Base-by-base conservation (phyloP, 2,329 filamentous ascomycete species). In the Fusarium acutatum region DNA sequence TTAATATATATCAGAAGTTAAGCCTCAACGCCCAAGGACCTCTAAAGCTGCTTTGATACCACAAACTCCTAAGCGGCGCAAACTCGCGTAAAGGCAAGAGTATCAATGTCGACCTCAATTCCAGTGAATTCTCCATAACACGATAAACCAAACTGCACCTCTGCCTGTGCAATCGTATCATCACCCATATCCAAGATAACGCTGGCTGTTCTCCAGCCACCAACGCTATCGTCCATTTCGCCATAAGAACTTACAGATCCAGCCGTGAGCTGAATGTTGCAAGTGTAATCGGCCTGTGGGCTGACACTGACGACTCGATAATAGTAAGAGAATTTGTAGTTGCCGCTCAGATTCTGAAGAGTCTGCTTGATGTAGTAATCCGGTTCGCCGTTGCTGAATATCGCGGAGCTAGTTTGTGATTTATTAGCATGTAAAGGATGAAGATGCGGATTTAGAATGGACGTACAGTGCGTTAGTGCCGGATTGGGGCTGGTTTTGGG, bases 371-470 rank as follows among this genome's bases (percentile, higher is more conserved):
- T 2, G 14, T 26, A 18, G 22, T 24, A 26, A 20, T 26, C 12
- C 0, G 28, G 22, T 22, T 8, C 1, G 6, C 49, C 38, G 17
- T 37, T 24, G 3, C 1, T 3, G 18, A 56, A 57, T 1, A 11
- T 5, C 5, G 5, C 14, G 40, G 59, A 12, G 6, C 59, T 62
- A 11, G 6, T 62, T 24, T 2, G 12, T 18, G 3, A 2, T 18
- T 2, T 34, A 4, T 62, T 56, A 62, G 32, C 17, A 26, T 4
- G 9, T 4, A 6, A 56, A 4, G 1, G 15, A 37, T 22, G 3
- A 11, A 30, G 9, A 35, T 26, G 7, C 9, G 9, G 15, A 0
- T 2, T 18, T 3, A 5, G 5, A 5, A 14, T 13, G 0, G 38
- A 20, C 60, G 3, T 62, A 62, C 50, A 62, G n/a, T 14, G 40